A percentile compares a stretch with the other conserved stretches of the same genome.
Conservation (phyloP, 805 yeast species). For the Brettanomyces bruxellensis region DNA sequence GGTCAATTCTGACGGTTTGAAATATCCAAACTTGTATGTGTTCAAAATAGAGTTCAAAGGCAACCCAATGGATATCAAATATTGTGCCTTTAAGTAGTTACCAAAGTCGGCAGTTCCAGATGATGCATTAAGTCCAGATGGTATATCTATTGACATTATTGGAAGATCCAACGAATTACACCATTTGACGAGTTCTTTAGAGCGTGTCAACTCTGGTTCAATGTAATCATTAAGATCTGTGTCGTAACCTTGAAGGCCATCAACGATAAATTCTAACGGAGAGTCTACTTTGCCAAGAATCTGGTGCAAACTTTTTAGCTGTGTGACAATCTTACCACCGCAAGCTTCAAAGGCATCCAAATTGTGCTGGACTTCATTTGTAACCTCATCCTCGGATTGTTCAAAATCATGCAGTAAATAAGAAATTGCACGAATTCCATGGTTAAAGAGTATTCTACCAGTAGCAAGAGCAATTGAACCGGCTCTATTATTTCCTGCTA, state of each 20-base stretch:
- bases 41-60: slow-evolving; percentile 58
- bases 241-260: slow-evolving; percentile 81
- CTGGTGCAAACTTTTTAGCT: slow-evolving; percentile 26
- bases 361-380: slow-evolving; percentile 34
- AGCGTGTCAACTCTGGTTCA: slow-evolving; percentile 31
- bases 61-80: slow-evolving; percentile 63
- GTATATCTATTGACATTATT: slow-evolving; percentile 64
- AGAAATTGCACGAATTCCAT: slow-evolving; percentile 61
- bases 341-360: slow-evolving; percentile 43
- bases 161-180: slow-evolving; percentile 41
- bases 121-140: slow-evolving; percentile 78
- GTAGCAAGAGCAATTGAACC: slow-evolving; percentile 72
- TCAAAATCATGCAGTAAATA: slow-evolving; percentile 30
- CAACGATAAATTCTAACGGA: slow-evolving; percentile 73
- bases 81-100: slow-evolving; percentile 30
- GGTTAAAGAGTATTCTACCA: slow-evolving; percentile 70
- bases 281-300: slow-evolving; percentile 44
- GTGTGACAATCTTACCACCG: slow-evolving; percentile 61
- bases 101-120: slow-evolving; percentile 44
- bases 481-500: slow-evolving; percentile 67
- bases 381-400: slow-evolving; percentile 29
- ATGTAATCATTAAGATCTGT: slow-evolving; percentile 53
- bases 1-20: slow-evolving; percentile 37
- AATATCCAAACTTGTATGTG: slow-evolving; percentile 48
- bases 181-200: slow-evolving; percentile 53